Base-by-base conservation (phyloP, 2,329 filamentous ascomycete genomes). In the Neurospora crassa region DNA sequence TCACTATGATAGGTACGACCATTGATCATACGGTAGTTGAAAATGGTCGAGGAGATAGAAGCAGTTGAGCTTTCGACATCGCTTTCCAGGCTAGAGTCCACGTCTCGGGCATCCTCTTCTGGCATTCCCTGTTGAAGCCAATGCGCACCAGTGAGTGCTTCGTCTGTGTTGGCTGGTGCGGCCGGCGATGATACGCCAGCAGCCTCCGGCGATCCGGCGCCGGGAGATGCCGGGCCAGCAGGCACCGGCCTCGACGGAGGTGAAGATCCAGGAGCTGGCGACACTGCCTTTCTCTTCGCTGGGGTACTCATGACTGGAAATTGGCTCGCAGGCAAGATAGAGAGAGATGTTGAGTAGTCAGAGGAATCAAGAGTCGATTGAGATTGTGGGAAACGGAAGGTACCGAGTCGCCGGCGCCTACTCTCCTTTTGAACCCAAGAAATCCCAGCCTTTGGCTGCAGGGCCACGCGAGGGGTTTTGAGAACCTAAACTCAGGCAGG, bases 1-100 rank as follows among this genome's bases (percentile, higher is more conserved):
- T 45, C 47, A 40, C 43, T 53, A 7, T 71, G 70, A 11, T 71
- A 71, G 16, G 70, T 71, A 18, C 70, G 40, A 14, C 70, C 70
- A 16, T 69, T 40, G 34, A 71, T n/a, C 3, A 40, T 71, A 20
- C 70, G 68, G 68, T 71, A 71, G 18, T 69, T 29, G 45, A 69
- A 29, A 53, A 71, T 41, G 18, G 29, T 69, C 45, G 67, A 63
- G 3, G 68, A n/a, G 37, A 71, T 5, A 8, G 68, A 69, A 10
- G 68, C 40, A 5, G 70, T 71, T n/a, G 37, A 67, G 2, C 53
- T 34, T 34, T 59, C 24, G 24, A 24, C 14, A 59, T 59, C 53
- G 24, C 53, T 59, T 1, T 2, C 24, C 47, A 59, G 2, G 47
- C 47, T 24, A 20, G 47, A 59, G 14, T 59, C 14, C 7, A 12